Conservation (phyloP, 2,329 filamentous ascomycete species). For the Cercospora nicotianae region DNA sequence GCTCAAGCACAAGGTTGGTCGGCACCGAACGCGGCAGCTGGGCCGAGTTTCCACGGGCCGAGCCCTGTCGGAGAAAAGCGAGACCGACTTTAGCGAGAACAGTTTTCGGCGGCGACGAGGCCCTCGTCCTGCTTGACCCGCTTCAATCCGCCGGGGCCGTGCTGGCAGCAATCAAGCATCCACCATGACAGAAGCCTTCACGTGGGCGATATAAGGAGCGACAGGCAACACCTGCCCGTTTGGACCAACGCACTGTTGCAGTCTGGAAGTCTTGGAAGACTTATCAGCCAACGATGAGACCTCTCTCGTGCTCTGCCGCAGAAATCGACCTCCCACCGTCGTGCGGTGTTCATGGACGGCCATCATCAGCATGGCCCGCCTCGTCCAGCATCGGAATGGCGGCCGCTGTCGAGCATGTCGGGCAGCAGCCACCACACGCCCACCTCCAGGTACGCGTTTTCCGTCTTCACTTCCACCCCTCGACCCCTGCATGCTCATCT, state of each 20-base stretch:
- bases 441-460: conserved; percentile 26
- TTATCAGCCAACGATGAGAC: conserved; percentile 14
- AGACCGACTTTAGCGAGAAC: neutral
- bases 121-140: neutral
- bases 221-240: conserved; percentile 6
- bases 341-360: conserved; percentile 31
- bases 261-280: neutral
- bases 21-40: neutral
- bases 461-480: neutral
- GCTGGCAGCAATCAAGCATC: neutral
- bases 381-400: conserved; percentile 30
- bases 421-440: conserved; percentile 22
- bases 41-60: neutral
- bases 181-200: conserved; percentile 5
- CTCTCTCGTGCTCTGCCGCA: neutral
- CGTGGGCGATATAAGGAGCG: conserved; percentile 4
- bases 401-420: conserved; percentile 32
- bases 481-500: neutral
- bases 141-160: neutral
- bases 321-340: neutral
- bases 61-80: neutral
- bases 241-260: neutral
- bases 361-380: conserved; percentile 26
- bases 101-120: neutral
- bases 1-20: neutral